Evolutionary conservation across 345 rosid genomes (phyloP).

Genomic region (Lagerstroemia speciosa): DNA sequence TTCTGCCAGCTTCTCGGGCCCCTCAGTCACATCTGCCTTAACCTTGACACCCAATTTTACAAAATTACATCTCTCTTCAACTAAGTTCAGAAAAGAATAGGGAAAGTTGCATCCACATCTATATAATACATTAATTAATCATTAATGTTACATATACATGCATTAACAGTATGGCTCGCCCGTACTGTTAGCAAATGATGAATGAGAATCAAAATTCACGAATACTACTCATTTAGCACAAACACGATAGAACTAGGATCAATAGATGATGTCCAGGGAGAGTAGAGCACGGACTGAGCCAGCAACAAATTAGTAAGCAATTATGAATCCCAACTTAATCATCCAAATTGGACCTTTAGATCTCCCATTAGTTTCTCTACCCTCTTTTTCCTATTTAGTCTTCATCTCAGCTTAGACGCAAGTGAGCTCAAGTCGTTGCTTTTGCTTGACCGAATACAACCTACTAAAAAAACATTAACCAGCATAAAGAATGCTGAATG

Average conservation of each 20-base stretch:
- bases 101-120: neutral
- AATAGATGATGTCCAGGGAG: neutral
- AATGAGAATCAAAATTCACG: neutral
- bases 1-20: constrained; percentile 69
- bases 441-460: too few relatives aligned
- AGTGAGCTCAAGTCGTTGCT: too few relatives aligned
- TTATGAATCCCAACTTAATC: neutral
- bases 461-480: neutral
- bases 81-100: neutral
- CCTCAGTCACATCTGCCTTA: constrained; percentile 78
- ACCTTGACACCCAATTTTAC: constrained; percentile 34
- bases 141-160: neutral
- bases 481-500: neutral
- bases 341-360: neutral
- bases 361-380: too few relatives aligned
- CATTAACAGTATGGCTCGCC: neutral
- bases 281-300: neutral
- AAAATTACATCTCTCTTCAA: neutral
- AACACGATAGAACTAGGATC: neutral
- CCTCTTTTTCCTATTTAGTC: neutral
- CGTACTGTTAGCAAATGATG: neutral
- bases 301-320: neutral
- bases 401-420: too few relatives aligned
- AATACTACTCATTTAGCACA: neutral
- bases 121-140: neutral